Evolutionary conservation across 768 basidiomycete species (phyloP).

Genomic region (Gyrodon lividus): DNA sequence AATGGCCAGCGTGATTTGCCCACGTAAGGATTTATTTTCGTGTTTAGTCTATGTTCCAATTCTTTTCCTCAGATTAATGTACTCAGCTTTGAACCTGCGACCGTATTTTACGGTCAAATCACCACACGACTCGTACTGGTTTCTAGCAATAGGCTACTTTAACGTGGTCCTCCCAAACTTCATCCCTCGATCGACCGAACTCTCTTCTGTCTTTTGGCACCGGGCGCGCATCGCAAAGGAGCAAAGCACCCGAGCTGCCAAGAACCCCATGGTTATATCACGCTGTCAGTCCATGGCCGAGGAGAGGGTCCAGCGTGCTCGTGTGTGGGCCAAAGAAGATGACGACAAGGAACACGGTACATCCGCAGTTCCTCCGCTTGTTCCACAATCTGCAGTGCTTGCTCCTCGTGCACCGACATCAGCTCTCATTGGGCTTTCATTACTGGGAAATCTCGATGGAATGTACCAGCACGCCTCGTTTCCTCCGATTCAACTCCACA

Average conservation of each 20-base stretch:
- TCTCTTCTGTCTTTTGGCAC: slow-evolving; percentile 64
- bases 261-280: slow-evolving; percentile 58
- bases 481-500: slow-evolving; percentile 59
- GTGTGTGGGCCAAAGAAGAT: slow-evolving; percentile 72
- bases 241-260: slow-evolving; percentile 67
- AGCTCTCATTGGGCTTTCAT: slow-evolving; percentile 74
- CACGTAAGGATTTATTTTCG: slow-evolving; percentile 40
- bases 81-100: slow-evolving; percentile 80
- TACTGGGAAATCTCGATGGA: slow-evolving; percentile 82
- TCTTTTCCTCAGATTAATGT: slow-evolving; percentile 60
- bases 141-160: slow-evolving; percentile 78
- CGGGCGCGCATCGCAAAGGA: slow-evolving; percentile 65
- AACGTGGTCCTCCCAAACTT: slow-evolving; percentile 79
- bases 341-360: slow-evolving; percentile 56
- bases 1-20: slow-evolving; percentile 47
- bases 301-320: slow-evolving; percentile 58
- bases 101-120: slow-evolving; percentile 49
- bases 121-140: slow-evolving; percentile 70
- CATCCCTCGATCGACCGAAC: slow-evolving; percentile 45
- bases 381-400: slow-evolving; percentile 11
- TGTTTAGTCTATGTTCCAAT: not conserved
- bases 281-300: slow-evolving; percentile 65
- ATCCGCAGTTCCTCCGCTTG: slow-evolving; percentile 33
- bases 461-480: slow-evolving; percentile 71
- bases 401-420: slow-evolving; percentile 48